Evolutionary conservation across 2,329 filamentous ascomycete species (phyloP), one percentile per base, ranked within the genome.

Genomic region (Catunica adiposa): DNA sequence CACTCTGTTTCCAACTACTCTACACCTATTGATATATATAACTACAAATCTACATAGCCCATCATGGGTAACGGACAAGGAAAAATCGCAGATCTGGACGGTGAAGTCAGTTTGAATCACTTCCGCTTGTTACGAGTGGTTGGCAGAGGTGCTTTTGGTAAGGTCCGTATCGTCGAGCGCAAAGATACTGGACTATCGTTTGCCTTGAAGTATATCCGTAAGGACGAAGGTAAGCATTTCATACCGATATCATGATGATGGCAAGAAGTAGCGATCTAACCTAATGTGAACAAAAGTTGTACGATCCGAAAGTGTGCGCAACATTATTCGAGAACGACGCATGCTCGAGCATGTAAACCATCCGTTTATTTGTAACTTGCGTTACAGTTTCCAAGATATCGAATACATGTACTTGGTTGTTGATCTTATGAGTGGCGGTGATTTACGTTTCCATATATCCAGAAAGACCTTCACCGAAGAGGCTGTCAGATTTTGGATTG

Each of bases 341-440:
- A 98, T 98, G 92, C 79, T 98, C 65, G 89, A 98, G 71, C 89
- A 97, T 68, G 78, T 98, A 64, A 96, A 95, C 67, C 92, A 98
- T 66, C 89, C 90, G 25, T 98, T 97, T 68, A 85, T 98, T 62
- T 97, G 90, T 74, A 98, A 98, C 69, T 73, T 98, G 74, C 86
- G 92, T 64, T 98, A 97, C 72, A 96, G 89, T 71, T 98, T 98
- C 67, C 92, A 98, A 71, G 92, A 98, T 69, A 89, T 97, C 63
- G 92, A 98, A 69, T 98, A 98, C 71, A 84, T 98, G 88, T 95
- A 98, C 68, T 82, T 98, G 56, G 90, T 98, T 54, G 89, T 98
- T 60, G 92, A 98, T 71, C 73, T 98, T 59, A 98, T 98, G 92
- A 97, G 84, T 65, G 92, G 92, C 57, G 92, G 92, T 64, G 92